Conservation (phyloP, 768 basidiomycete genomes). For the Boletus speciosus region DNA sequence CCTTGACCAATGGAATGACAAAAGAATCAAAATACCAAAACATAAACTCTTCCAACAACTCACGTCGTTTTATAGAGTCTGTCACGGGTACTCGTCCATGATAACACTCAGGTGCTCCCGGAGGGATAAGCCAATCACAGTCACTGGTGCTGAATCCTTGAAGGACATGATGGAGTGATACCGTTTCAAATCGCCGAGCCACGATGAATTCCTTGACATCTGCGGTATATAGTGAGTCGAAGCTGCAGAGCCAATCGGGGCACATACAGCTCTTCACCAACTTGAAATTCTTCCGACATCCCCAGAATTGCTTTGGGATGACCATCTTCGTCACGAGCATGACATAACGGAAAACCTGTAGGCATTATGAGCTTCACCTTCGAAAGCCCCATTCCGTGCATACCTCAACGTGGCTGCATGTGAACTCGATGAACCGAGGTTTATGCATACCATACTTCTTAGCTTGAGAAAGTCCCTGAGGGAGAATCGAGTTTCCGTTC, state of each 20-base stretch:
- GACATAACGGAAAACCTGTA: constrained; percentile 70
- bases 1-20: constrained; percentile 74
- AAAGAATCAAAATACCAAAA: constrained; percentile 94
- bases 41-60: constrained; percentile 83
- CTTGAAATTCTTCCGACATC: constrained; percentile 61
- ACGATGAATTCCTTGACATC: constrained; percentile 74
- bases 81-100: constrained; percentile 55
- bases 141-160: constrained; percentile 73
- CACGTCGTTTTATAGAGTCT: constrained; percentile 73
- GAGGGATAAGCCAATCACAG: constrained; percentile 75
- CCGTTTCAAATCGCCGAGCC: constrained; percentile 75
- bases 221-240: constrained; percentile 26
- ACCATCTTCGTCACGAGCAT: constrained; percentile 59
- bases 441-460: constrained; percentile 47
- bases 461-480: constrained; percentile 48
- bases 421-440: constrained; percentile 77
- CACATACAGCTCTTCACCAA: constrained; percentile 54
- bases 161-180: constrained; percentile 70
- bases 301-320: constrained; percentile 80
- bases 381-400: background rate
- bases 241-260: background rate
- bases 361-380: background rate
- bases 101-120: constrained; percentile 31
- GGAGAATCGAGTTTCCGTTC: constrained; percentile 42
- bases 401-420: constrained; percentile 64